Conservation (phyloP, 192 early-diverging fungal species). For the Chytriomyces hyalinus region DNA sequence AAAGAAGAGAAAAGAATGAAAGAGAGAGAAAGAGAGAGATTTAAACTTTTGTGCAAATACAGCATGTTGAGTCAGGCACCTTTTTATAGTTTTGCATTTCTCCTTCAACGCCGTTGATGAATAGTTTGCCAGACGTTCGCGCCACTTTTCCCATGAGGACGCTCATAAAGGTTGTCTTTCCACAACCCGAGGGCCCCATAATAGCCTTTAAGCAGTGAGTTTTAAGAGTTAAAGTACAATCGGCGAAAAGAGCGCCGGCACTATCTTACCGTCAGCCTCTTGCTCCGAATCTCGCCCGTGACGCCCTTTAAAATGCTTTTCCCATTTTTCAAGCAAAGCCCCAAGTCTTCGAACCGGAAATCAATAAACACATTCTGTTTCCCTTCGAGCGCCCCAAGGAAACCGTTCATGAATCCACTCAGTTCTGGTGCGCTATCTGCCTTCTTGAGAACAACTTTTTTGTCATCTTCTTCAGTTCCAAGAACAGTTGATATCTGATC, state of each 20-base stretch:
- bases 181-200: constrained; percentile 56
- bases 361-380: constrained; percentile 50
- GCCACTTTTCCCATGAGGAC: constrained; percentile 43
- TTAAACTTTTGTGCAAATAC: too few relatives aligned
- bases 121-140: constrained; percentile 40
- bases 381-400: constrained; percentile 9
- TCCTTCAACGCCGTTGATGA: constrained; percentile 36
- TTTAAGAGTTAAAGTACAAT: not conserved
- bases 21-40: too few relatives aligned
- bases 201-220: constrained; percentile 43
- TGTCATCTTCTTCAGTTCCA: too few relatives aligned
- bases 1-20: not conserved
- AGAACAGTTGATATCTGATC: too few relatives aligned
- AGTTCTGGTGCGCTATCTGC: not conserved
- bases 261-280: constrained; percentile 23
- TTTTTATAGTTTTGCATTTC: constrained; percentile 46
- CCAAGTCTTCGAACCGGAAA: constrained; percentile 60
- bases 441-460: too few relatives aligned
- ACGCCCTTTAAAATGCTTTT: constrained; percentile 29
- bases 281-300: constrained; percentile 22
- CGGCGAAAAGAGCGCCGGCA: not conserved
- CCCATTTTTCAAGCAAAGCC: constrained; percentile 45
- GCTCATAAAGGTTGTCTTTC: constrained; percentile 28
- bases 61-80: constrained; percentile 12
- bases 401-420: not conserved